Conservation (phyloP, 371 early-diverging fungal species). For the Mortierella sp. region DNA sequence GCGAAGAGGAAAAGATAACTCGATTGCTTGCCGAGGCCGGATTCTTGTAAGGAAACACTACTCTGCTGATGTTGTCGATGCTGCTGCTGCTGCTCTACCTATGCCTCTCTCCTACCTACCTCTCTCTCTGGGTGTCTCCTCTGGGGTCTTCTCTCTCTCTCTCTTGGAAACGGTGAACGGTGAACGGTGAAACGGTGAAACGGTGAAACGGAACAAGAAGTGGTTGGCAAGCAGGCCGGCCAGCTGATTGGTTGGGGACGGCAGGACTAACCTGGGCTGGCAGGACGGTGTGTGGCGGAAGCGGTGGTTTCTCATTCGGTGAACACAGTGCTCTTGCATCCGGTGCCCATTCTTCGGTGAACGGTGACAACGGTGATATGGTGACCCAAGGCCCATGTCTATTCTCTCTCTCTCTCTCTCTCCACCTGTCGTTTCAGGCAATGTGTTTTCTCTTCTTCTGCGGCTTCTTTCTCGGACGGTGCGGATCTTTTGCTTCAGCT, state of each 20-base stretch:
- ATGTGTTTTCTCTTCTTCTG: not conserved
- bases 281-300: not conserved
- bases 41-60: slow-evolving; percentile 4
- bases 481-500: too few relatives aligned
- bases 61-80: not conserved
- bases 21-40: slow-evolving; percentile 15
- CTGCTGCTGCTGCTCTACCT: not conserved
- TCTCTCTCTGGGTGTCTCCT: not conserved
- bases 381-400: too few relatives aligned
- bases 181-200: not conserved
- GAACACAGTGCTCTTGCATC: too few relatives aligned
- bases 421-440: too few relatives aligned
- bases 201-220: not conserved
- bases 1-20: slow-evolving; percentile 12
- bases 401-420: not conserved
- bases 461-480: too few relatives aligned
- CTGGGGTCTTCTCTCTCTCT: not conserved
- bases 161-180: not conserved
- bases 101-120: not conserved
- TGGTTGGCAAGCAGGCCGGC: too few relatives aligned
- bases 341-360: too few relatives aligned
- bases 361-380: too few relatives aligned
- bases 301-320: not conserved
- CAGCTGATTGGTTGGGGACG: not conserved
- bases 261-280: too few relatives aligned